These are phyloP conservation scores for Scheffersomyces parashehatae DNA, from an alignment of 1,139 yeast genomes.

Conservation along the genomic window DNA sequence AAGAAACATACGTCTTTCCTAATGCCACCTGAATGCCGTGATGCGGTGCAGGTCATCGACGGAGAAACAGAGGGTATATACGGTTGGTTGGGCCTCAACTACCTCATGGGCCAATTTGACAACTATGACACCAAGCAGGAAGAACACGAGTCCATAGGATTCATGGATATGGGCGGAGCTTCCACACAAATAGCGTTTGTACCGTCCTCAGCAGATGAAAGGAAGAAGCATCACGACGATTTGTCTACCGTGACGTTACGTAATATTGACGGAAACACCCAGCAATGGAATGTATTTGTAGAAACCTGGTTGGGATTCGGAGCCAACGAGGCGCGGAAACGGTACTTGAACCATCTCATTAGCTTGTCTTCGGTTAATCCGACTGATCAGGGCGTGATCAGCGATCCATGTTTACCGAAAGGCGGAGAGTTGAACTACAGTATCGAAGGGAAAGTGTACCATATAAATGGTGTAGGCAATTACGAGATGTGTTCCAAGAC, in stretches of 20 bases:
- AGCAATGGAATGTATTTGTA: slow-evolving; percentile 72
- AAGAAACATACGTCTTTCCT: slow-evolving; percentile 50
- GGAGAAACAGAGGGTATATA: slow-evolving; percentile 81
- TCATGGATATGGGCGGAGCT: slow-evolving; percentile 93
- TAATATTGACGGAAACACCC: slow-evolving; percentile 60
- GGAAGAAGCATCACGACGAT: slow-evolving; percentile 61
- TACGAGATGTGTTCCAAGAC: slow-evolving; percentile 66
- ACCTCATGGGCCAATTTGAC: slow-evolving; percentile 57
- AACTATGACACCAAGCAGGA: slow-evolving; percentile 35
- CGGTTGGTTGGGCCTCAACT: slow-evolving; percentile 80
- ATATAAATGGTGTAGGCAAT: slow-evolving; percentile 64
- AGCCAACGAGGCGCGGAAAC: slow-evolving; percentile 71
- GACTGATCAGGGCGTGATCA: slow-evolving; percentile 21
- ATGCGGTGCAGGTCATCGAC: slow-evolving; percentile 70
- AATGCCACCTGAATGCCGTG: slow-evolving; percentile 51
- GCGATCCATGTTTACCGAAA: slow-evolving; percentile 73
- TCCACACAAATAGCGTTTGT: slow-evolving; percentile 81
- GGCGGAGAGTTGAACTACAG: slow-evolving; percentile 48
- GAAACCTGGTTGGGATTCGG: slow-evolving; percentile 88
- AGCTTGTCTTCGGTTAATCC: slow-evolving; percentile 23
- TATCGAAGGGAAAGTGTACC: slow-evolving; percentile 45
- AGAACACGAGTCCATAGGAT: slow-evolving; percentile 62
- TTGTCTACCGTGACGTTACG: slow-evolving; percentile 57
- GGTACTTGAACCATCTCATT: slow-evolving; percentile 59
- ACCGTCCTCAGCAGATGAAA: slow-evolving; percentile 55